Evolutionary conservation across 2,329 filamentous ascomycete species (phyloP).

Genomic region (Cadophora sp.): DNA sequence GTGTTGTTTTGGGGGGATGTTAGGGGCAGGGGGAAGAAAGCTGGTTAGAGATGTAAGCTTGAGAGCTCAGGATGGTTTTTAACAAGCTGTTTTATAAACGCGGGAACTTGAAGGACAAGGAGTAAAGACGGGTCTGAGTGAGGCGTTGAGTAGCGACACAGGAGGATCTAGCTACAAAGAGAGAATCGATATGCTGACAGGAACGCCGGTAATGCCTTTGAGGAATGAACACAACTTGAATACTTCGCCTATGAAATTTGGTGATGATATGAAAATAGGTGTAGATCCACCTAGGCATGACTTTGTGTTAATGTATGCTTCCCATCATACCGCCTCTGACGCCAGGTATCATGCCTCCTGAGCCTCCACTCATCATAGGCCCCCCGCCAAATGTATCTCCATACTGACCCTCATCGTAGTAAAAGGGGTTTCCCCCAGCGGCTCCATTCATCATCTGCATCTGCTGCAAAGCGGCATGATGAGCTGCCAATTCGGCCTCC

Average conservation of each 20-base stretch:
- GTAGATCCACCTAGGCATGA: not conserved
- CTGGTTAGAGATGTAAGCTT: no score
- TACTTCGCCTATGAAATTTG: not conserved
- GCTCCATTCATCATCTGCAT: not conserved
- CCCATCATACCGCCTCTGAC: constrained; percentile 3
- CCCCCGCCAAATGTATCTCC: not conserved
- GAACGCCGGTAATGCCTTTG: not conserved
- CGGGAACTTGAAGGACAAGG: no score
- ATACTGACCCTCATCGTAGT: constrained; percentile 11
- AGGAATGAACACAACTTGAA: not conserved
- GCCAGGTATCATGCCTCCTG: not conserved
- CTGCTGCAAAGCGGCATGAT: constrained; percentile 13
- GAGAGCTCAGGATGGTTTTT: no score
- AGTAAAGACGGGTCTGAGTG: no score
- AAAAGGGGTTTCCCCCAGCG: not conserved
- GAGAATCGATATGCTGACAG: not conserved
- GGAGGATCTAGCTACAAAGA: not conserved
- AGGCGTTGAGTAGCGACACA: no score
- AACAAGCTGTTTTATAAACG: no score
- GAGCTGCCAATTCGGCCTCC: constrained; percentile 22
- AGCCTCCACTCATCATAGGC: not conserved
- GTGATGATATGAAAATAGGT: not conserved
- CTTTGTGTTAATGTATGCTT: not conserved
- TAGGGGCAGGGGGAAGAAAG: no score
- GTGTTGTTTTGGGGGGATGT: no score